Evolutionary conservation across 306 rosid species (phyloP), one percentile per base, ranked within the genome.

Genomic region (Citrullus amarus): DNA sequence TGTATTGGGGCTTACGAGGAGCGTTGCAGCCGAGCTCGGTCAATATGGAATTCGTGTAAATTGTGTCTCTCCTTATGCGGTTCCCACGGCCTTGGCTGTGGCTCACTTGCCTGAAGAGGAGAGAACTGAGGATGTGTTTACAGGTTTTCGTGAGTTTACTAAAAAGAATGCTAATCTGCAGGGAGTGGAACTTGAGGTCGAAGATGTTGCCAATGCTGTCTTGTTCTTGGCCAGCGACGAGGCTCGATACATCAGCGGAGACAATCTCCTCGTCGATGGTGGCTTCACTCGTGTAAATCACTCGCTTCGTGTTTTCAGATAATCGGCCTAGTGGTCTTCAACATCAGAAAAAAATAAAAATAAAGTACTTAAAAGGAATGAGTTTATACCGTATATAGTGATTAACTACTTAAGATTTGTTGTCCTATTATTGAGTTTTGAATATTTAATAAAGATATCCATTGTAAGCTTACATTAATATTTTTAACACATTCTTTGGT

Each of bases 171-270:
- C 96, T 3, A 94, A 94, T 78, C 67, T 94, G 87, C 92, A 88
- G 61, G 97, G 97, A 38, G 85, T 85, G 1, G 95, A 94, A 36
- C 78, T 92, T 66, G 84, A 90, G 2, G 69, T 56, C 17, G 79
- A 78, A 43, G 98, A 91, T 80, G 96, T 93, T 22, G 97, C 96
- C 13, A 93, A 93, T 78, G 91, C 90, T 11, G 91, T 91, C 69
- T 90, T 93, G 59, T 93, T 93, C 84, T 84, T 93, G 69, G 96
- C 97, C 12, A 91, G 97, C 46, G 93, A 93, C 79, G 98, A 91
- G 22, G 77, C 96, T 13, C 87, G 65, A 78, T 91, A 90, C 76
- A 74, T 93, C 5, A 93, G 97, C 75, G 97, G 93, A 61, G 84
- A 66, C 58, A 93, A 93, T 83, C 87, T 91, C 55, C 81, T 89